Evolutionary conservation across 805 yeast genomes (phyloP).

Genomic region (Grigorovia jiainica): DNA sequence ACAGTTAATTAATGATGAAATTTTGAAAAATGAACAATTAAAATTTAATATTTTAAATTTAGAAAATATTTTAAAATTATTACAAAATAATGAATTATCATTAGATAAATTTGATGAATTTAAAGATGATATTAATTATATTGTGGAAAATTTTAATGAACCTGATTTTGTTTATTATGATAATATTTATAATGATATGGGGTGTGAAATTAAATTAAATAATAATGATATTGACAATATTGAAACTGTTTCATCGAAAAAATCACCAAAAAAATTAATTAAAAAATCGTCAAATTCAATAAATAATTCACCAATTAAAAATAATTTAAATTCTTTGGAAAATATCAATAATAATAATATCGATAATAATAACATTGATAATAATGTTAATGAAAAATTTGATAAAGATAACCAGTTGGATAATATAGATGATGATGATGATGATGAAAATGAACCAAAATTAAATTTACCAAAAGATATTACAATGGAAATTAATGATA

Average conservation of each 20-base stretch:
- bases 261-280: constrained; percentile 30
- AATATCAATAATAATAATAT: background rate
- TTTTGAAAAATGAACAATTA: constrained; percentile 20
- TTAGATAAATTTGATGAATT: constrained; percentile 68
- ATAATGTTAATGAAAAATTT: background rate
- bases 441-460: constrained; percentile 5
- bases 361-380: background rate
- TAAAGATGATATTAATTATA: constrained; percentile 84
- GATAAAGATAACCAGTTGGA: too few species aligned
- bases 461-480: constrained; percentile 22
- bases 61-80: constrained; percentile 64
- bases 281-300: constrained; percentile 13
- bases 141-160: constrained; percentile 88
- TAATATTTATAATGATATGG: constrained; percentile 80
- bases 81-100: constrained; percentile 74
- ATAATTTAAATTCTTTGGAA: too few species aligned
- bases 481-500: constrained; percentile 21
- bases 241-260: constrained; percentile 11
- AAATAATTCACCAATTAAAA: too few species aligned
- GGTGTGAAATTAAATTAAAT: constrained; percentile 27
- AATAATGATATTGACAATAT: background rate
- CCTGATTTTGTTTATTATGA: constrained; percentile 91
- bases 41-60: constrained; percentile 62
- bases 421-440: background rate
- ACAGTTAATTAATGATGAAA: background rate